These are phyloP conservation scores for Volutella citrinella DNA, from an alignment of 2,329 filamentous ascomycete species.

Conservation along the genomic window DNA sequence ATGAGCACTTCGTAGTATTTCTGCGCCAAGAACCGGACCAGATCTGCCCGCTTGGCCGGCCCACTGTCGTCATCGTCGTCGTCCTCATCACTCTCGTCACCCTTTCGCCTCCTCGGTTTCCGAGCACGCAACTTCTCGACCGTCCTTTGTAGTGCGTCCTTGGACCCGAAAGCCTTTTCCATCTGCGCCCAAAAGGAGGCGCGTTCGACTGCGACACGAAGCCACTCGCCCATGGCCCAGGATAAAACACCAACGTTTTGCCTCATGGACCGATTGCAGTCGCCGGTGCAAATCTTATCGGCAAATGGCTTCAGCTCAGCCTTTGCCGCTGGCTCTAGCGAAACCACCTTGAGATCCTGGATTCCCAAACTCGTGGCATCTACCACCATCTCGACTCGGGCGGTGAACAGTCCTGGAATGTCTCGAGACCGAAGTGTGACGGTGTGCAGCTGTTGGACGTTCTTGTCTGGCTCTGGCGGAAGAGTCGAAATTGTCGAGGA, in stretches of 20 bases:
- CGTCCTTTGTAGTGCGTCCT: constrained; percentile 24
- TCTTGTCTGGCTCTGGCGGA: constrained; percentile 30
- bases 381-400: constrained; percentile 57
- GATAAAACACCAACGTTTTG: constrained; percentile 58
- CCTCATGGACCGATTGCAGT: constrained; percentile 43
- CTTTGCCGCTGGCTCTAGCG: constrained; percentile 56
- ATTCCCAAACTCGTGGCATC: constrained; percentile 52
- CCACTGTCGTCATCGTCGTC: constrained; percentile 4
- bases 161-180: constrained; percentile 42
- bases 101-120: constrained; percentile 21
- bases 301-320: constrained; percentile 57
- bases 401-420: constrained; percentile 51
- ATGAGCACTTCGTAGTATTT: constrained; percentile 46
- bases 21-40: constrained; percentile 54
- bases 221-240: constrained; percentile 70
- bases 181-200: constrained; percentile 62
- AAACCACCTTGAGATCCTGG: constrained; percentile 48
- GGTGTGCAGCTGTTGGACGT: constrained; percentile 50
- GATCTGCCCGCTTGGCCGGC: constrained; percentile 32
- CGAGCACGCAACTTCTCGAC: constrained; percentile 20
- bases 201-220: constrained; percentile 56
- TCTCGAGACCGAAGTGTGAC: constrained; percentile 48
- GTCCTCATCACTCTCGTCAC: constrained; percentile 20
- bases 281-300: constrained; percentile 37
- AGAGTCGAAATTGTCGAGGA: constrained; percentile 50